A percentile compares a stretch with the other conserved stretches of the same genome.
Evolutionary conservation across 2,329 filamentous ascomycete genomes (phyloP).

Genomic region (Aspergillus fischeri): DNA sequence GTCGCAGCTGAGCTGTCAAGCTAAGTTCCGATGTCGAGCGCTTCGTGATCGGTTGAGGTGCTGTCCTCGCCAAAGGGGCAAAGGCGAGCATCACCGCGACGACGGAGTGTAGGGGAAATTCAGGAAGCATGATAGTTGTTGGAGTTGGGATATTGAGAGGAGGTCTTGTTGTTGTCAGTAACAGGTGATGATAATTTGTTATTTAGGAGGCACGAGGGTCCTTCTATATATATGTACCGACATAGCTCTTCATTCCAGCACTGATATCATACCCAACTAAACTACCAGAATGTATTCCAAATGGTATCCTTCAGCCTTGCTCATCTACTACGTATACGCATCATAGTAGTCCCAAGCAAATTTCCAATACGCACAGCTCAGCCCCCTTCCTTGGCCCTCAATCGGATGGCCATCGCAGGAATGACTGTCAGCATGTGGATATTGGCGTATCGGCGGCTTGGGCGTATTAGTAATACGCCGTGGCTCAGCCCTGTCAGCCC

Average conservation of each 20-base stretch:
- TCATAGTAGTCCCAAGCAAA: background rate
- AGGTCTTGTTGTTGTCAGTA: background rate
- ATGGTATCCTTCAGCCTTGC: background rate
- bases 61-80: conserved; percentile 9
- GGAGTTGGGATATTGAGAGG: background rate
- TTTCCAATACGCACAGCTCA: conserved; percentile 10
- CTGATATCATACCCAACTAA: background rate
- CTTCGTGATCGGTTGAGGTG: conserved; percentile 9
- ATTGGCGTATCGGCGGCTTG: background rate
- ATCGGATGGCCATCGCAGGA: background rate
- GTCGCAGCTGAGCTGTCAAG: conserved; percentile 15
- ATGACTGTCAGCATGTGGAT: background rate
- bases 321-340: background rate
- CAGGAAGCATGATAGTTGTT: conserved; percentile 7
- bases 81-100: conserved; percentile 4
- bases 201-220: background rate
- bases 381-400: conserved; percentile 5
- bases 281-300: conserved; percentile 1
- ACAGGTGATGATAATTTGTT: background rate
- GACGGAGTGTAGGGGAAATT: conserved; percentile 2
- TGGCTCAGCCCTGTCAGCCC: background rate
- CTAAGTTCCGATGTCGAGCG: conserved; percentile 16
- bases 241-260: background rate
- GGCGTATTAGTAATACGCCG: conserved; percentile 20
- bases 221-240: conserved; percentile 9